Conservation (phyloP, 805 yeast species). For the Ascoidea tarda region DNA sequence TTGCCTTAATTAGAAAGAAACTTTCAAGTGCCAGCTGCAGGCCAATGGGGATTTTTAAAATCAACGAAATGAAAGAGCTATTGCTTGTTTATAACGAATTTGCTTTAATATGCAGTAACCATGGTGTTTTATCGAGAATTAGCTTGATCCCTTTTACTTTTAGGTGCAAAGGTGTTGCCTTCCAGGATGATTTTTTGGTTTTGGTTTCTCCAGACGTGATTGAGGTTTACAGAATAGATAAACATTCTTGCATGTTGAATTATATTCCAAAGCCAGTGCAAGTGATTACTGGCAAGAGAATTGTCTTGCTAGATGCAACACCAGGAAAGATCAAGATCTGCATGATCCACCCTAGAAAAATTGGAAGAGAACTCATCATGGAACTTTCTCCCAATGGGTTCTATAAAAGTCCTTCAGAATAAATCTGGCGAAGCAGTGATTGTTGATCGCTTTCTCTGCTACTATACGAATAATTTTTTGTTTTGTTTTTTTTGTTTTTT, state of each 20-base stretch:
- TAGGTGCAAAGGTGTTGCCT: conserved; percentile 24
- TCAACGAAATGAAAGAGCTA: conserved; percentile 37
- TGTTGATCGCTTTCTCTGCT: no score
- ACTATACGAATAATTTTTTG: no score
- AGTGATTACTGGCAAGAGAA: conserved; percentile 58
- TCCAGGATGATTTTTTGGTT: conserved; percentile 32
- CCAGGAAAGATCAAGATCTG: conserved; percentile 25
- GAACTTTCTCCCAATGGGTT: conserved; percentile 7
- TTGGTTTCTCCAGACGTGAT: conserved; percentile 51
- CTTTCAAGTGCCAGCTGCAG: conserved; percentile 22
- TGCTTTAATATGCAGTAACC: conserved; percentile 49
- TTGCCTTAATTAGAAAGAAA: conserved; percentile 26
- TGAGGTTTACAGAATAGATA: conserved; percentile 52
- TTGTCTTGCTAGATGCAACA: conserved; percentile 27
- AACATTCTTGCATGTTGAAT: conserved; percentile 17
- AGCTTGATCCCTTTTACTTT: conserved; percentile 28
- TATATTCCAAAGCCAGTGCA: conserved; percentile 40
- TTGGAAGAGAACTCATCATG: conserved; percentile 48
- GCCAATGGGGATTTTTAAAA: conserved; percentile 52
- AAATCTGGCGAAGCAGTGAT: no score
- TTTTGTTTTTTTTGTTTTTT: no score
- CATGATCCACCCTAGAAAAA: conserved; percentile 51
- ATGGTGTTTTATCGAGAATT: conserved; percentile 34
- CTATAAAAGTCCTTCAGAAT: background rate
- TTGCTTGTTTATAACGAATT: conserved; percentile 57